Conservation (phyloP, 805 yeast species). For the Suhomyces pyralidae region DNA sequence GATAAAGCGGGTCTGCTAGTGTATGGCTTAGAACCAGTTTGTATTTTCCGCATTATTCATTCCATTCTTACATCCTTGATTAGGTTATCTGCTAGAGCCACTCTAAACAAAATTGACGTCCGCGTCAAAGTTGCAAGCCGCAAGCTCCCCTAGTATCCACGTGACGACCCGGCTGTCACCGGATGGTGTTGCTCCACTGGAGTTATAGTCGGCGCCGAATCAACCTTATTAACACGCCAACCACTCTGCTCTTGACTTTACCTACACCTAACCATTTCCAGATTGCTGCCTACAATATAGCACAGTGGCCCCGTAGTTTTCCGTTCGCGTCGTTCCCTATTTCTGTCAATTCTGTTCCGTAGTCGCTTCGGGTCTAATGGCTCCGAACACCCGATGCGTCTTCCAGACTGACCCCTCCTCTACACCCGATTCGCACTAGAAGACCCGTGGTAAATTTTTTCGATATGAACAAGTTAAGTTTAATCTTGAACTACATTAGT, state of each 20-base stretch:
- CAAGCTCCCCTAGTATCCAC: background rate
- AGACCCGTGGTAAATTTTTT: constrained; percentile 6
- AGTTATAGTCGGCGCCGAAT: background rate
- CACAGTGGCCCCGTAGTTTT: background rate
- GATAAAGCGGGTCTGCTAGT: background rate
- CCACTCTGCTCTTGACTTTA: background rate
- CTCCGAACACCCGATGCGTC: constrained; percentile 1
- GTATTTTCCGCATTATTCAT: background rate
- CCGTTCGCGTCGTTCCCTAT: background rate
- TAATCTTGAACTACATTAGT: background rate
- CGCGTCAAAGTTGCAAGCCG: background rate
- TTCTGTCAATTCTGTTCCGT: background rate
- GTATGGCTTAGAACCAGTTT: background rate
- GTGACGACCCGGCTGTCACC: background rate
- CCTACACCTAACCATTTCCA: background rate
- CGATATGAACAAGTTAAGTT: constrained; percentile 1
- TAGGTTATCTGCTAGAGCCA: background rate
- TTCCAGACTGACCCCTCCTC: background rate
- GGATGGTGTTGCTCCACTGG: background rate
- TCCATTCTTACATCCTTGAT: background rate
- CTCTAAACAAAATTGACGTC: background rate
- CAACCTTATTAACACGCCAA: background rate
- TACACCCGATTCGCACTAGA: constrained; percentile 1
- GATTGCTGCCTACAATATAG: background rate
- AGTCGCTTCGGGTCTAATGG: background rate